Evolutionary conservation across 1,284 basidiomycete species (phyloP), one percentile per base, ranked within the genome.

Genomic region (Bjerkandera adusta): DNA sequence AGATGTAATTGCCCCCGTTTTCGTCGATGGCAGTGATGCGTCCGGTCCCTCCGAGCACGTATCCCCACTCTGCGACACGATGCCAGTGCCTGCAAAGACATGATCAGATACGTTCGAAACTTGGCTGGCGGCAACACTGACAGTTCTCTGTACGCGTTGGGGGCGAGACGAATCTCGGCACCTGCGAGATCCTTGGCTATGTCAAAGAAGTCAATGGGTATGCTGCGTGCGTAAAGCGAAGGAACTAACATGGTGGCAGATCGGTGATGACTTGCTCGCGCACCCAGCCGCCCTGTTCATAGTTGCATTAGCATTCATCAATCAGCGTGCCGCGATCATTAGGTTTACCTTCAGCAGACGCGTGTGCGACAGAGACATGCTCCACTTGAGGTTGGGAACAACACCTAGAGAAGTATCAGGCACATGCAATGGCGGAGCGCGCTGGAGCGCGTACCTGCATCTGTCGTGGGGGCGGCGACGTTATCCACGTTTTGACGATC

Each of bases 141-240:
- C 55, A 60, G 52, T 43, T 60, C 62, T 48, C 64, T 62, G 48
- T 62, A 60, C 10, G 58, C 66, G n/a, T 64, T 66, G 11, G 62
- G 57, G 8, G 68, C 66, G 27, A 71, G 57, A 15, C 66, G 63
- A 55, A 70, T 60, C 45, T 71, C 65, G n/a, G 67, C 68, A n/a
- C 60, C 66, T 11, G 68, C 64, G 16, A 69, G 49, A 36, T 64
- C 62, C 47, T 61, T 58, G 1, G 60, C 60, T 61, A 39, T 18
- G 24, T 43, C 46, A 40, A 41, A 41, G 45, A 48, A 40, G 55
- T 47, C 40, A 49, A n/a, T n/a, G n/a, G n/a, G n/a, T n/a, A n/a
- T n/a, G n/a, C n/a, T n/a, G n/a, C n/a, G n/a, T n/a, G n/a, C 26
- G 22, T 12, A 27, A 36, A 45, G 29, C 32, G 10, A 27, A 11